Base-by-base conservation (phyloP, 2,329 filamentous ascomycete species). In the Botryotinia calthae region DNA sequence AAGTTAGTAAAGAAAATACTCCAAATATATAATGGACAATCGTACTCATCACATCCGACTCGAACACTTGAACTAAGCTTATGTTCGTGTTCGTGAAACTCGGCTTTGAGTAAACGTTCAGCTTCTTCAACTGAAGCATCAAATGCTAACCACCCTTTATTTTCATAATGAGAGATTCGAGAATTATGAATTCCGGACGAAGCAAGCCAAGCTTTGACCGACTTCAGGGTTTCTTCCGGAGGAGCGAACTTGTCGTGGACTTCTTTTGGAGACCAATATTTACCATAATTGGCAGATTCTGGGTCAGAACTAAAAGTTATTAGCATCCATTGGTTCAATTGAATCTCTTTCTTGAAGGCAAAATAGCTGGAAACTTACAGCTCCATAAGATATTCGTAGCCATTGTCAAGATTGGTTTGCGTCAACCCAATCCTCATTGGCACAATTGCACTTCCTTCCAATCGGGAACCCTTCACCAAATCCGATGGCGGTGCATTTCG, bases 391-490 rank as follows among this genome's bases (percentile, higher is more conserved):
- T 80, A 79, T 56, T 83, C 82, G 75, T 82, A 78, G 9, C 83
- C 84, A 20, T 81, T 80, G 14, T 85, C 81, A 25, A 86, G 76
- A 70, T 85, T 85, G 20, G 79, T 80, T 76, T 86, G 84, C 5
- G 80, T 81, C 69, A 86, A 75, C 14, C 83, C 84, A 74, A 86
- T 84, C 20, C 83, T 80, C 76, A 86, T 82, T 2, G 84, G 84
- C 48, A 86, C 76, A 34, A 75, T 73, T 22, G 76, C 74, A 72
- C 70, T 71, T 40, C 73, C 34, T 44, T 77, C 72, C 31, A 77
- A 71, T 25, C 73, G 75, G 66, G 70, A 73, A 20, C 66, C 73
- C 40, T 77, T 78, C 4, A 73, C 66, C 76, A 76, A 78, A 56
- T 75, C 71, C 42, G 71, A 73, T 7, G 73, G 31, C n/a, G 72